Percentiles rank a stretch among this genome's conserved stretches.
phyloP scores from a whole-genome alignment of 2,329 filamentous ascomycete species.

The Orbilia quercus region DNA sequence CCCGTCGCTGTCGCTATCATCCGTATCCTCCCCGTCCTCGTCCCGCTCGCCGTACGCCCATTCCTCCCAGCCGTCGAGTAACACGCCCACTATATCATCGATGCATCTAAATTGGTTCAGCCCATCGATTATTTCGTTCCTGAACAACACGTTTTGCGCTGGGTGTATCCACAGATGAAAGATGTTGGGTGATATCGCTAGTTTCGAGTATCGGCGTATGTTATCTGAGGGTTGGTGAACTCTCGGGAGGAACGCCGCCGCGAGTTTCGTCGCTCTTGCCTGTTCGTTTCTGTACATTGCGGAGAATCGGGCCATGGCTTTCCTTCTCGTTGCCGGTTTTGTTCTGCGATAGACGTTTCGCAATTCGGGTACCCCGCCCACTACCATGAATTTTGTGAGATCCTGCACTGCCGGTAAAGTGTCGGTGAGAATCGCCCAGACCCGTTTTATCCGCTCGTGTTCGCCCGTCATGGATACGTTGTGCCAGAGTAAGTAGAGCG shows the following conservation, averaged over 20 bases:
- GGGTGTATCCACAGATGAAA: constrained; percentile 55
- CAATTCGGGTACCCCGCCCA: constrained; percentile 42
- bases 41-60: constrained; percentile 36
- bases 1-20: constrained; percentile 14
- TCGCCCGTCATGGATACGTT: constrained; percentile 42
- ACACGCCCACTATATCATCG: constrained; percentile 43
- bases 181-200: constrained; percentile 51
- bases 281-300: constrained; percentile 40
- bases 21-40: constrained; percentile 6
- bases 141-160: constrained; percentile 48
- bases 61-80: constrained; percentile 50
- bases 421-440: constrained; percentile 51
- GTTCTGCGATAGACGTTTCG: constrained; percentile 49
- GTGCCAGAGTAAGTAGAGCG: constrained; percentile 48
- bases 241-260: constrained; percentile 28
- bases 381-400: constrained; percentile 52
- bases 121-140: constrained; percentile 48
- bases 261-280: constrained; percentile 36
- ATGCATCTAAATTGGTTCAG: constrained; percentile 52
- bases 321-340: constrained; percentile 28
- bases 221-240: constrained; percentile 33
- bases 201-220: constrained; percentile 41
- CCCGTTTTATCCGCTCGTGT: constrained; percentile 36
- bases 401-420: constrained; percentile 47
- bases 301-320: constrained; percentile 42